Conservation (phyloP, 2,329 filamentous ascomycete species). For the Shiraia bambusicola region DNA sequence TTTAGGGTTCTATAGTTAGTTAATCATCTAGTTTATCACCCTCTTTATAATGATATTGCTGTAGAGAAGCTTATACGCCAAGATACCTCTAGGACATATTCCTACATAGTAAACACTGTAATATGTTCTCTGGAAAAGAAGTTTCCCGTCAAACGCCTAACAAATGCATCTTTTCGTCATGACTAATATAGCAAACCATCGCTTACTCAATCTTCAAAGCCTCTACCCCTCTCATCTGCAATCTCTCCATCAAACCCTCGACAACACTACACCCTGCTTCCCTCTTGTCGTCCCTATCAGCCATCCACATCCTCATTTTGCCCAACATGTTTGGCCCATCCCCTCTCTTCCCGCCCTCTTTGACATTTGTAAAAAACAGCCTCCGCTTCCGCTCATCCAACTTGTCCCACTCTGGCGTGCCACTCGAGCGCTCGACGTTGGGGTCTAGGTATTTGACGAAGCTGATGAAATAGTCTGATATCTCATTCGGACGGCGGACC, state of each 20-base stretch:
- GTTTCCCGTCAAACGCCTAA: no score
- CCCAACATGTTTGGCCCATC: constrained; percentile 25
- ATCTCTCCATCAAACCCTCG: constrained; percentile 24
- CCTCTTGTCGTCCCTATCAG: constrained; percentile 19
- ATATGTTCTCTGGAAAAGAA: no score
- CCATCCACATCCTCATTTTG: constrained; percentile 25
- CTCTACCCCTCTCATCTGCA: constrained; percentile 28
- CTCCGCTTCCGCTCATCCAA: constrained; percentile 23
- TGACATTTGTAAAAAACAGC: constrained; percentile 36
- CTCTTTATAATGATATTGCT: no score
- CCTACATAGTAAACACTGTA: no score
- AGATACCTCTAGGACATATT: no score
- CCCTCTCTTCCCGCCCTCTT: constrained; percentile 24
- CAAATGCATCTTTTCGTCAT: no score
- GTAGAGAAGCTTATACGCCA: no score
- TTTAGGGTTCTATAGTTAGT: no score
- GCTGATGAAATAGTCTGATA: constrained; percentile 36
- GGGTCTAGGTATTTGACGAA: constrained; percentile 39
- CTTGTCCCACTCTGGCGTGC: constrained; percentile 25
- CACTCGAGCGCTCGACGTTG: constrained; percentile 23
- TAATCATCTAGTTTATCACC: no score
- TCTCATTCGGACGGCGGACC: constrained; percentile 29
- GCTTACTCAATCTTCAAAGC: constrained; percentile 14
- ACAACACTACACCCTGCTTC: constrained; percentile 23
- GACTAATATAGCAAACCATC: neutral